Conservation (phyloP, 768 basidiomycete genomes). For the Mycena rebaudengoi region DNA sequence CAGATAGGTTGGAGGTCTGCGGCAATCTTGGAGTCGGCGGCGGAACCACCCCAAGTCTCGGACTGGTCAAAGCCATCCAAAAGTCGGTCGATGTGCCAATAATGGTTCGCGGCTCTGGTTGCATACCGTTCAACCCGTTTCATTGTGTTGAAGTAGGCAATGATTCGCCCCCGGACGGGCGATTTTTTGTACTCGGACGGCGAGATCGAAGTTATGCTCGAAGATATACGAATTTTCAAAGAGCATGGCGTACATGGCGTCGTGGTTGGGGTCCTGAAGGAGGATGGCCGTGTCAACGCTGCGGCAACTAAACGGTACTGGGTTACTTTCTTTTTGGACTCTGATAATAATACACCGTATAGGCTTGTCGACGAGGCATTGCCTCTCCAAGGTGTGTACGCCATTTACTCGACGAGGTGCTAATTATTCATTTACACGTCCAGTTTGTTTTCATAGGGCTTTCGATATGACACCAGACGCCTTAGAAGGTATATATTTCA, state of each 20-base stretch:
- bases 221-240: slow-evolving; percentile 74
- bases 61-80: slow-evolving; percentile 69
- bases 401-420: neutral
- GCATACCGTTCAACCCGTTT: neutral
- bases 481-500: slow-evolving; percentile 59
- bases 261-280: slow-evolving; percentile 70
- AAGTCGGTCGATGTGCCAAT: slow-evolving; percentile 60
- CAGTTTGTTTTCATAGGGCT: slow-evolving; percentile 29
- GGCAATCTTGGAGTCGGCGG: slow-evolving; percentile 76
- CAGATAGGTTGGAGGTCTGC: slow-evolving; percentile 82
- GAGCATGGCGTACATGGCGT: slow-evolving; percentile 66
- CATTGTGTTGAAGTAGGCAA: slow-evolving; percentile 54
- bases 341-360: neutral
- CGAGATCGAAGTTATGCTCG: slow-evolving; percentile 78
- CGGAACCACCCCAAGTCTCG: slow-evolving; percentile 85
- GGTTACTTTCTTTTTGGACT: neutral
- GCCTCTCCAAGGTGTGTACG: slow-evolving; percentile 26
- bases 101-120: slow-evolving; percentile 62
- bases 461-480: slow-evolving; percentile 66
- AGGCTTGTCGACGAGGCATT: slow-evolving; percentile 31
- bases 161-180: slow-evolving; percentile 83
- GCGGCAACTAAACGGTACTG: slow-evolving; percentile 62
- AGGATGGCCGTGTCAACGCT: slow-evolving; percentile 67
- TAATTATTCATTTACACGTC: neutral
- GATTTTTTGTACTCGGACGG: slow-evolving; percentile 77